phyloP scores from a whole-genome alignment of 208 protist species.

The Leishmania gerbilli region DNA sequence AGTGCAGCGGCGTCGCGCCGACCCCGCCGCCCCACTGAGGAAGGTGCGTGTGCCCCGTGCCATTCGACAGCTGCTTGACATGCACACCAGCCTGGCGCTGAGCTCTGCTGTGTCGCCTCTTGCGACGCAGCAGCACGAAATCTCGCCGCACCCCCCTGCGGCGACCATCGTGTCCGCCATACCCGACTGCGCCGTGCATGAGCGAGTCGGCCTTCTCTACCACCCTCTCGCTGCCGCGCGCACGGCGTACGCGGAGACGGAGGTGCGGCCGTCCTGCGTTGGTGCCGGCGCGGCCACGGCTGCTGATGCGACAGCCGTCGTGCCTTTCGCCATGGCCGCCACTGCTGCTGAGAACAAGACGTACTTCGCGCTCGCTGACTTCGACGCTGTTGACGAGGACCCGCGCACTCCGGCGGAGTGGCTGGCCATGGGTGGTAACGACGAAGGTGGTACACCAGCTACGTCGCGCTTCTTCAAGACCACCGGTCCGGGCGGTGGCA shows the following conservation, averaged over 20 bases:
- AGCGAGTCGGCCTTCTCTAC: conserved; percentile 72
- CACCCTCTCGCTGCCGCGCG: conserved; percentile 67
- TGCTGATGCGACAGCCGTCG: neutral
- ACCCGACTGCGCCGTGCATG: conserved; percentile 16
- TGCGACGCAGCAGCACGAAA: neutral
- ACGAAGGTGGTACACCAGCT: conserved; percentile 69
- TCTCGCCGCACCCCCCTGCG: conserved; percentile 5
- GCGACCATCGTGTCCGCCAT: conserved; percentile 9
- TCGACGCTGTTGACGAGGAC: conserved; percentile 82
- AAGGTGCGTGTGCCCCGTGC: conserved; percentile 21
- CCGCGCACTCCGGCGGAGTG: conserved; percentile 72
- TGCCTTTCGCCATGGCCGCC: neutral
- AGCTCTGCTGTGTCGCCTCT: neutral
- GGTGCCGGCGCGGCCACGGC: neutral
- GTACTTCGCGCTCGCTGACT: conserved; percentile 89
- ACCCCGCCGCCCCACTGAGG: conserved; percentile 7
- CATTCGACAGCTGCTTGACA: conserved; percentile 15
- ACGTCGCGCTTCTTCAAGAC: conserved; percentile 79
- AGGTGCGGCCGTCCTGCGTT: conserved; percentile 34
- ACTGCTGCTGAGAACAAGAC: conserved; percentile 27
- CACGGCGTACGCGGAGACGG: conserved; percentile 65
- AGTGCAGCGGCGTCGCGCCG: conserved; percentile 7
- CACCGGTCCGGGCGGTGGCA: conserved; percentile 16
- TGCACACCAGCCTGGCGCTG: neutral
- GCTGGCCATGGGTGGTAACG: conserved; percentile 61